phyloP scores from a whole-genome alignment of 257 asterid genomes.

The Nemophila menziesii region DNA sequence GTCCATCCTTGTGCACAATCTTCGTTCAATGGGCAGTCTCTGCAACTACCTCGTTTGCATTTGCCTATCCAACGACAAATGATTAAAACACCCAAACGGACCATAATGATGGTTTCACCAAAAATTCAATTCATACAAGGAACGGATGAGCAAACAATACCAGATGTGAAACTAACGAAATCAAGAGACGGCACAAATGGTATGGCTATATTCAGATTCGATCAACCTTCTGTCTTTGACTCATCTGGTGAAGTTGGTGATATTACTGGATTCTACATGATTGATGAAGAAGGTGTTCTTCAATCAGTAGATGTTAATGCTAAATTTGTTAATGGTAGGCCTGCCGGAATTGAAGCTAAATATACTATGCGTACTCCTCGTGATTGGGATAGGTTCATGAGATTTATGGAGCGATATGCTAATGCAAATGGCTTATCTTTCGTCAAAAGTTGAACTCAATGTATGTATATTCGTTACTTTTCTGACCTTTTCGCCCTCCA shows the following conservation, averaged over 20 bases:
- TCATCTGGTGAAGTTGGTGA: slow-evolving; percentile 84
- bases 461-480: slow-evolving; percentile 19
- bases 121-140: slow-evolving; percentile 88
- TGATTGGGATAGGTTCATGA: slow-evolving; percentile 97
- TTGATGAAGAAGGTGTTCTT: slow-evolving; percentile 82
- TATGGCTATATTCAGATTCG: slow-evolving; percentile 68
- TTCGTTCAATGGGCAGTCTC: slow-evolving; percentile 51
- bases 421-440: slow-evolving; percentile 62
- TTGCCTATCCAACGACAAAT: slow-evolving; percentile 12
- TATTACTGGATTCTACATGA: slow-evolving; percentile 88
- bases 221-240: slow-evolving; percentile 84
- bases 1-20: slow-evolving; percentile 40
- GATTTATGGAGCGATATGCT: slow-evolving; percentile 90
- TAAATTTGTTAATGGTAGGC: slow-evolving; percentile 79
- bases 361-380: slow-evolving; percentile 66
- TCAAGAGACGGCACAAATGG: slow-evolving; percentile 89
- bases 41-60: slow-evolving; percentile 26
- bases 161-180: slow-evolving; percentile 86
- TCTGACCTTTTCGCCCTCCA: slow-evolving; percentile 9
- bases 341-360: slow-evolving; percentile 90
- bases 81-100: slow-evolving; percentile 18
- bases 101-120: slow-evolving; percentile 59
- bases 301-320: slow-evolving; percentile 88
- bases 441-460: slow-evolving; percentile 46
- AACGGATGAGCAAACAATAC: slow-evolving; percentile 72